Evolutionary conservation across 2,329 filamentous ascomycete genomes (phyloP), one percentile per base, ranked within the genome.

Genomic region (Paraphaeosphaeria sporulosa): DNA sequence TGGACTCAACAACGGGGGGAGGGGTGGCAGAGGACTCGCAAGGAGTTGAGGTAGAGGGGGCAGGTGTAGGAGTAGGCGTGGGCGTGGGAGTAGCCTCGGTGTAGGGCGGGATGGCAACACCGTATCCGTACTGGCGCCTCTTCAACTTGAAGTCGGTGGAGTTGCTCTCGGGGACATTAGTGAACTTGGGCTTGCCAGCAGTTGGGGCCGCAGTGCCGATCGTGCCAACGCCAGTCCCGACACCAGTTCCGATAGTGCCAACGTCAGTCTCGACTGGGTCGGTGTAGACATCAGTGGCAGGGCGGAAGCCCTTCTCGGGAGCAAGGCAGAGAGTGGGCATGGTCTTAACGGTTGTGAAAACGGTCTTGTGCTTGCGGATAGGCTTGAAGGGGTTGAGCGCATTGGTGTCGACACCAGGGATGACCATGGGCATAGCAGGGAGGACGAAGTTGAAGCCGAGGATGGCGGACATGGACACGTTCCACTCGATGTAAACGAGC

Each of bases 401-500:
- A 12, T 36, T 47, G 42, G 30, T 17, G 19, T 55, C 52, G 32
- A 55, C 60, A 3, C 60, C 57, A 19, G 64, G 58, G 30, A 70
- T 58, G 0, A 61, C 61, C 6, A 60, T 54, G 15, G 70, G 70
- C 2, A 74, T 62, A 4, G 64, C 10, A 2, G 70, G 71, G 25
- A 74, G 51, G 0, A 57, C 56, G 49, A 75, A 60, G 15, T 65
- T 58, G 12, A 71, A 60, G 17, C 55, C 62, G 1, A 71, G 64
- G 25, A 69, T 68, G 8, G 70, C 55, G 6, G 63, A 49, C 42
- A 74, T 52, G 17, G 67, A 68, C 9, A 74, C 58, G 32, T 71
- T 71, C 9, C 71, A 64, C 61, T 71, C 66, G 23, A 72, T 64
- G 9, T 73, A 62, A 9, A 71, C 68, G 21, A 73, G 60, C 1